Evolutionary conservation across 2,329 filamentous ascomycete genomes (phyloP).

Genomic region (Monosporascus sp.): DNA sequence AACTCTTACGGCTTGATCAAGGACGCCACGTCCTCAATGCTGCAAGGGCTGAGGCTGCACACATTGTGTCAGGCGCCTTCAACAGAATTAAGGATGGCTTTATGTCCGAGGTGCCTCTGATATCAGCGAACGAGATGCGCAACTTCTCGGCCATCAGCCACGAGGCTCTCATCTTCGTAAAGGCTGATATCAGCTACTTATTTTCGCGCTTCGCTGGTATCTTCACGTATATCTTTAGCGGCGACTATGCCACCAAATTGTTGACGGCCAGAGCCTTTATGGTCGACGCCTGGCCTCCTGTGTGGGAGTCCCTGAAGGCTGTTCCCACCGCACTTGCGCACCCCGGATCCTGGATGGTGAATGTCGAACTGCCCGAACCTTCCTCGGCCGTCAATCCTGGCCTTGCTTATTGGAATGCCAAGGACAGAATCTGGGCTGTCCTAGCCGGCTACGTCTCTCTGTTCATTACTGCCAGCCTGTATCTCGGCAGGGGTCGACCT

Average conservation of each 20-base stretch:
- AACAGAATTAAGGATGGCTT: slow-evolving; percentile 47
- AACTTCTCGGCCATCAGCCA: slow-evolving; percentile 75
- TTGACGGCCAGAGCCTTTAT: slow-evolving; percentile 16
- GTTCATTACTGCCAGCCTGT: slow-evolving; percentile 69
- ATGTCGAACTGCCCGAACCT: slow-evolving; percentile 41
- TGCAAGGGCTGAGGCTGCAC: slow-evolving; percentile 17
- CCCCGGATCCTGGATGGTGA: slow-evolving; percentile 55
- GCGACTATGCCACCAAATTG: slow-evolving; percentile 34
- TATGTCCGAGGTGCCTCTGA: slow-evolving; percentile 44
- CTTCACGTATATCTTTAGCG: slow-evolving; percentile 40
- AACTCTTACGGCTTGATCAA: slow-evolving; percentile 27
- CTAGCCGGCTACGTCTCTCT: slow-evolving; percentile 76
- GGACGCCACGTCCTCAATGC: slow-evolving; percentile 19
- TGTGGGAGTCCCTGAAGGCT: slow-evolving; percentile 22
- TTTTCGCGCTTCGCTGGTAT: slow-evolving; percentile 34
- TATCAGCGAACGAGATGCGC: slow-evolving; percentile 59
- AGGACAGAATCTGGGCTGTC: slow-evolving; percentile 67
- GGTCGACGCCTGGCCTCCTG: slow-evolving; percentile 10
- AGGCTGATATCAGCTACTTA: slow-evolving; percentile 43
- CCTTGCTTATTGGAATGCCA: slow-evolving; percentile 62
- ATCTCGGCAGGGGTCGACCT: slow-evolving; percentile 68
- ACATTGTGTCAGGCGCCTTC: slow-evolving; percentile 16
- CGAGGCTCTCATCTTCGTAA: slow-evolving; percentile 59
- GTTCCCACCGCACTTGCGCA: slow-evolving; percentile 35
- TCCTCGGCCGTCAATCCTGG: slow-evolving; percentile 44